Conservation (phyloP, 371 early-diverging fungal genomes). For the Mucor mucedo region DNA sequence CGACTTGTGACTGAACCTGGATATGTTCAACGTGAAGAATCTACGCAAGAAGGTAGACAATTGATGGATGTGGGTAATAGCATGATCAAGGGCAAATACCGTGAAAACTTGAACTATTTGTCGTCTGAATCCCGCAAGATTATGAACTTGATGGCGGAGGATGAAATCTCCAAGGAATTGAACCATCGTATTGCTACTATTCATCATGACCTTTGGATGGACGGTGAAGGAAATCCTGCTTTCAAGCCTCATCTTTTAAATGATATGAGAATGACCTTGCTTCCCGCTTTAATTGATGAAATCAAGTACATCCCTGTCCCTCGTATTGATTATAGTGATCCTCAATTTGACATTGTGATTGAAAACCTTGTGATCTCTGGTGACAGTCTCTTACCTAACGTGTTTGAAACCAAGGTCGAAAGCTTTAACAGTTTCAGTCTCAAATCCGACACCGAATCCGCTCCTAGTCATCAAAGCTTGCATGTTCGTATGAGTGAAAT, state of each 20-base stretch:
- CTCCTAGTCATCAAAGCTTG: conserved; percentile 46
- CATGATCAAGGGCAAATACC: conserved; percentile 31
- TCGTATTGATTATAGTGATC: conserved; percentile 67
- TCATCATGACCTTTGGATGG: conserved; percentile 47
- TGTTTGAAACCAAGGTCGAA: conserved; percentile 56
- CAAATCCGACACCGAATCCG: conserved; percentile 36
- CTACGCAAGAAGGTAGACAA: conserved; percentile 35
- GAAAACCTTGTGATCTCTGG: conserved; percentile 66
- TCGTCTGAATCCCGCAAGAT: conserved; percentile 25
- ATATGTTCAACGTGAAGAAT: conserved; percentile 29
- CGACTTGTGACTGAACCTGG: conserved; percentile 37
- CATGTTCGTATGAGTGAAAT: conserved; percentile 42
- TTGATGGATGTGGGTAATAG: conserved; percentile 35
- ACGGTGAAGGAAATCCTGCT: conserved; percentile 50
- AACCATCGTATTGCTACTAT: conserved; percentile 29
- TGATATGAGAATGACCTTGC: conserved; percentile 56
- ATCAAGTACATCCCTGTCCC: conserved; percentile 69
- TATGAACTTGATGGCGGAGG: conserved; percentile 38
- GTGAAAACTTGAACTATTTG: conserved; percentile 27
- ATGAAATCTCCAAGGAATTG: conserved; percentile 39
- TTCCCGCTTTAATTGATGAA: conserved; percentile 62
- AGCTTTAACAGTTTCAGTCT: conserved; percentile 47
- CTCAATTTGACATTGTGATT: conserved; percentile 58
- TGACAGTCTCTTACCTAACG: conserved; percentile 62
- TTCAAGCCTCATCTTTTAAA: conserved; percentile 66